These are phyloP conservation scores for Suillus variegatus DNA, from an alignment of 768 basidiomycete species.

Conservation along the genomic window DNA sequence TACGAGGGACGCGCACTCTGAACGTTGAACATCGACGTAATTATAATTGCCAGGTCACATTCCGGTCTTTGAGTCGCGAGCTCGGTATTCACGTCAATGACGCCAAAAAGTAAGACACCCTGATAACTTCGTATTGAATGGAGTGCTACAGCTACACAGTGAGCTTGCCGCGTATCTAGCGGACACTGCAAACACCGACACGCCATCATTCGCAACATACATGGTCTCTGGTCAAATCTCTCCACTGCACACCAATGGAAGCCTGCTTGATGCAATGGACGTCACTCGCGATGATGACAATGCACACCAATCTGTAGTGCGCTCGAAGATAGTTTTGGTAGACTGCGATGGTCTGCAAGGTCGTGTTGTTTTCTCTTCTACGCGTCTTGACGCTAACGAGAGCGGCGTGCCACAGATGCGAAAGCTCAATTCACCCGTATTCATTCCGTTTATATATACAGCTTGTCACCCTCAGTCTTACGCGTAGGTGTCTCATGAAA, in stretches of 20 bases:
- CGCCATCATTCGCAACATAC: conserved; percentile 59
- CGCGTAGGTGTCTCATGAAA: conserved; percentile 41
- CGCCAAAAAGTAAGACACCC: conserved; percentile 66
- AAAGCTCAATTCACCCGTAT: conserved; percentile 54
- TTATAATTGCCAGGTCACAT: conserved; percentile 62
- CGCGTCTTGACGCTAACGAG: not conserved
- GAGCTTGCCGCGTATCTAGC: conserved; percentile 63
- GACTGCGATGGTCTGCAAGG: conserved; percentile 67
- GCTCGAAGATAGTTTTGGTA: conserved; percentile 57
- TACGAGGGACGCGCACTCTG: conserved; percentile 23
- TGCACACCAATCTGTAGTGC: conserved; percentile 44
- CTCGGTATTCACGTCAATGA: conserved; percentile 72
- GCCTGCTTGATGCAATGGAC: conserved; percentile 31
- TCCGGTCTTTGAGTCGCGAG: conserved; percentile 71
- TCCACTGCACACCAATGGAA: conserved; percentile 15
- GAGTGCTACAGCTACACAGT: conserved; percentile 37
- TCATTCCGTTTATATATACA: conserved; percentile 67
- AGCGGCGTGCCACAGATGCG: conserved; percentile 39
- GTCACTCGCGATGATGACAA: conserved; percentile 44
- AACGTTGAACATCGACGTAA: not conserved
- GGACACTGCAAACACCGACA: conserved; percentile 37
- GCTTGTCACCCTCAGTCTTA: conserved; percentile 65
- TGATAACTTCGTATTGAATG: conserved; percentile 1
- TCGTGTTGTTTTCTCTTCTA: conserved; percentile 31
- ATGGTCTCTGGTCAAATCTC: conserved; percentile 60